These are phyloP conservation scores for Podila verticillata DNA, from an alignment of 192 early-diverging fungal species.

Conservation along the genomic window DNA sequence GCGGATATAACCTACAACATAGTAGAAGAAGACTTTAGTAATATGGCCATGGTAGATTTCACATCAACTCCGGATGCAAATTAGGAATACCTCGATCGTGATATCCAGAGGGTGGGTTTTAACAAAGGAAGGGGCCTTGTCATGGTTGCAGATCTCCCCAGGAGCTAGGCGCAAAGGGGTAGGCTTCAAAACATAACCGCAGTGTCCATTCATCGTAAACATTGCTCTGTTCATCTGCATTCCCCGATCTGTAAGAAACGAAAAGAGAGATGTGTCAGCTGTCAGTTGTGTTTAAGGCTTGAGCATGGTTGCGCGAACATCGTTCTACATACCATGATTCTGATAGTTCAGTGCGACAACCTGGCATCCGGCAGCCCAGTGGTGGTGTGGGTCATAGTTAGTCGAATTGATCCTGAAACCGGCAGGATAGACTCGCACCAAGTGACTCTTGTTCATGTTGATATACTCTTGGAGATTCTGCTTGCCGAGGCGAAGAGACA, in stretches of 20 bases:
- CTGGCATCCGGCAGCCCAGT: slow-evolving; percentile 86
- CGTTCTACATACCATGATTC: slow-evolving; percentile 62
- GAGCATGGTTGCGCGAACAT: no score
- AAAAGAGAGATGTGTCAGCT: slow-evolving; percentile 5
- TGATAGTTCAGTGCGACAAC: slow-evolving; percentile 94
- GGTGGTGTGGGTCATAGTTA: slow-evolving; percentile 85
- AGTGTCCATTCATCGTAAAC: slow-evolving; percentile 75
- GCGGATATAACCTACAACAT: slow-evolving; percentile 66
- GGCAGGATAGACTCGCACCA: slow-evolving; percentile 86
- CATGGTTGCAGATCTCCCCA: slow-evolving; percentile 27
- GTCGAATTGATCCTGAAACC: slow-evolving; percentile 80
- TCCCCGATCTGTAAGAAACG: slow-evolving; percentile 60
- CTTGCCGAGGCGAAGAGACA: slow-evolving; percentile 62
- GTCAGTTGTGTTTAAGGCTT: no score
- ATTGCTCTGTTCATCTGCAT: slow-evolving; percentile 90
- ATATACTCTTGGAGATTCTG: slow-evolving; percentile 63
- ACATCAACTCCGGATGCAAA: no score
- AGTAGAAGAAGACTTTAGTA: background rate
- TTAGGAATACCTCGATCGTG: slow-evolving; percentile 50
- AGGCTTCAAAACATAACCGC: slow-evolving; percentile 89
- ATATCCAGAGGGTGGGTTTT: slow-evolving; percentile 35
- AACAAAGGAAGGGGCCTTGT: slow-evolving; percentile 33
- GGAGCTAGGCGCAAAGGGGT: slow-evolving; percentile 38
- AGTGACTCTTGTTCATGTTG: slow-evolving; percentile 63
- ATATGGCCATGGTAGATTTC: no score